Base-by-base conservation (phyloP, 176 grass and related monocot species). In the Oryza longistaminata region DNA sequence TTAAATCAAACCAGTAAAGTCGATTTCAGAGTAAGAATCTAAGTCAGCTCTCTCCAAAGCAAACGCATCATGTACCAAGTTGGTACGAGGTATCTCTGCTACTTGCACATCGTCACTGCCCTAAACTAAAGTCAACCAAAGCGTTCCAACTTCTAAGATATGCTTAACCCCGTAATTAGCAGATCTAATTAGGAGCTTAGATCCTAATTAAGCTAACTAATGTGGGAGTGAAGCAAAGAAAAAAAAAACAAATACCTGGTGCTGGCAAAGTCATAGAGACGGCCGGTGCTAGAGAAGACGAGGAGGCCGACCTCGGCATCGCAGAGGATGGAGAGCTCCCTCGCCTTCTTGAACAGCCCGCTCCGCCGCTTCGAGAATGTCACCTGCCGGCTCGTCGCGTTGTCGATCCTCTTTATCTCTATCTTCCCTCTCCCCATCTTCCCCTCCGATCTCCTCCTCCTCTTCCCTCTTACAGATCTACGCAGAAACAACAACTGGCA, bases 361-460 rank as follows among this genome's bases (percentile, higher is more conserved):
- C 78, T 78, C 74, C 87, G 80, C 48, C 90, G 78, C 81, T 94
- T 94, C 5, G 90, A 94, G 82, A 94, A 94, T 11, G 90, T 94
- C 40, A 94, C 87, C 78, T 94, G 93, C 45, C 93, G 53, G 83
- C 74, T 94, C 6, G 93, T 92, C 27, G 85, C 24, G 87, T 94
- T 90, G n/a, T 92, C 93, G 64, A 94, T 94, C 87, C 93, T 94
- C 72, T 84, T 75, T 34, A 94, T 92, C 25, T 58, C 85, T 74
- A 88, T 92, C 87, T 94, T 94, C 42, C 90, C 88, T 60, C 93
- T 94, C 48, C 90, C 87, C 93, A 94, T 94, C 84, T 84, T 8
- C 43, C 7, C 4, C 9, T 4, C 13, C 16, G 50, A 53, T 60
- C 87, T 94, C 48, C 82, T 85, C 82, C 92, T 92, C 87, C 10